Evolutionary conservation across 257 asterid species (phyloP), one percentile per base, ranked within the genome.

Genomic region (Nicotiana obtusifolia): DNA sequence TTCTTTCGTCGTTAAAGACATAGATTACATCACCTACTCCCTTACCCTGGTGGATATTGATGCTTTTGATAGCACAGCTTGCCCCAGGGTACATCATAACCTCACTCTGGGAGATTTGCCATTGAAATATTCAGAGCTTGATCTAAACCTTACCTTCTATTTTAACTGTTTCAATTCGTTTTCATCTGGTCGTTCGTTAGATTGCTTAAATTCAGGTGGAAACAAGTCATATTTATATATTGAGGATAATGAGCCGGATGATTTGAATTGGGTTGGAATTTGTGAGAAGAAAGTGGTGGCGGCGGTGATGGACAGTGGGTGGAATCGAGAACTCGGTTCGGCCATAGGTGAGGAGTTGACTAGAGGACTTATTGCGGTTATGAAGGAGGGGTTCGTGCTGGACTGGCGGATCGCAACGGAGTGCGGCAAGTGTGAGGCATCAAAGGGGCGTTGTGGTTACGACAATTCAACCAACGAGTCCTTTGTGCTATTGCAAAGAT

Each of bases 211-310:
- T 1, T 14, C 30, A 8, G 2, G 24, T 0, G 49, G 22, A 31
- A 62, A 62, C 0, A 41, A 0, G 4, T 41, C 76, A 17, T 80
- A 80, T 61, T 41, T 37, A 0, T 20, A 24, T 22, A 0, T 0
- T 30, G 28, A 8, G 61, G 61, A 0, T 20, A 0, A 33, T 22
- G 82, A 75, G 15, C 53, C 10, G 6, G 54, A 68, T 8, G 0
- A n/a, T 41, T 71, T 33, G 53, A 37, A 71, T 17, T 75, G 80
- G 80, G 10, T 7, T 6, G 26, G 16, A 10, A 7, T 7, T 9
- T 75, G 80, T 75, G 56, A 37, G 16, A n/a, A 75, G 14, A 75
- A 75, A 75, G 80, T 75, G 37, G 62, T 75, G 54, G 19, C 60
- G 17, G 0, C 61, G 4, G 80, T 75, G 14, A 44, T 8, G 49